Evolutionary conservation across 805 yeast species (phyloP), one percentile per base, ranked within the genome.

Genomic region (Candida ovalis): DNA sequence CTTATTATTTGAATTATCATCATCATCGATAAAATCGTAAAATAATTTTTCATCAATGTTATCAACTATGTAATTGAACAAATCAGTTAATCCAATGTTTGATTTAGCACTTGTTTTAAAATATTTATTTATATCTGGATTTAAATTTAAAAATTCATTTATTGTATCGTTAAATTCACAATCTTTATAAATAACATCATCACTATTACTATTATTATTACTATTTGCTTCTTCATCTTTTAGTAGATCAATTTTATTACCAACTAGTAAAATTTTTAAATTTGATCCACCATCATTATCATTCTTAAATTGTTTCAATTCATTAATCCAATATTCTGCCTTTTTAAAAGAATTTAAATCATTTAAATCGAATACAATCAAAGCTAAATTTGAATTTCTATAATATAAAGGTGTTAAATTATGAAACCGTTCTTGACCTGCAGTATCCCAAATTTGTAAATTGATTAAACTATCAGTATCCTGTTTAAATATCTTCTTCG

Each of bases 301-400:
- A n/a, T 45, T 51, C 22, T 54, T 61, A 49, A 62, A 66, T 24
- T 51, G 52, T 18, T 61, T 58, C 35, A 92, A 74, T 69, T 94
- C 97, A 47, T 84, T 83, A n/a, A 88, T 81, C 99, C 99, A 94
- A 49, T 80, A 81, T 59, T 85, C 81, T 0, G 97, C 97, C 50
- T 88, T 80, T 22, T 74, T 76, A 57, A 92, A 79, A 19, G 77
- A 70, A 17, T 48, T 40, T 15, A 42, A 9, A 48, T 81, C 84
- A 1, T 86, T 81, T 44, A 91, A 64, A 62, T 94, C 98, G 63
- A 86, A 92, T 21, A 95, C 96, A 0, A 94, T 86, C 22, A 94
- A 74, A 0, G 98, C 98, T 25, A 85, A 79, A 60, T 86, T 81
- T 1, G 94, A 84, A 57, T 87, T 86, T 46, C 95, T 70, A 61